Conservation (phyloP, 305 asterid genomes). For the Solanum hybrid region DNA sequence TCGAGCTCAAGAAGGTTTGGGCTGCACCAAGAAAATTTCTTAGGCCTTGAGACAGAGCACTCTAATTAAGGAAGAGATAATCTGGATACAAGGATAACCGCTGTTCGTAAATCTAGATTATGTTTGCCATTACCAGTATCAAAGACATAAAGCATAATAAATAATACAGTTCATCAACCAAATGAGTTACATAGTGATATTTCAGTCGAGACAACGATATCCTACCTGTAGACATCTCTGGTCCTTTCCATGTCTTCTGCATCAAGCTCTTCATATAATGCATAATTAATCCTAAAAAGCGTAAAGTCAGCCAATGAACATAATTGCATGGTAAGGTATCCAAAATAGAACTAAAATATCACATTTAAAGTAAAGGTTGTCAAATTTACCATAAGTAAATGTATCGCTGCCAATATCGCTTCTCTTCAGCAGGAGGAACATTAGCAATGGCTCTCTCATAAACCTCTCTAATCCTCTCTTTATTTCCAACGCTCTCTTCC, state of each 20-base stretch:
- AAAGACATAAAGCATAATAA: background rate
- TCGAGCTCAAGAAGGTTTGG: constrained; percentile 7
- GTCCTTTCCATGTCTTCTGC: background rate
- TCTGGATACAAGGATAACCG: background rate
- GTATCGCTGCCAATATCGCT: background rate
- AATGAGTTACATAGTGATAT: background rate
- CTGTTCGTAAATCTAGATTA: background rate
- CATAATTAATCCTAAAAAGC: constrained; percentile 21
- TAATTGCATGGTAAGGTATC: background rate
- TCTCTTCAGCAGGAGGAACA: background rate
- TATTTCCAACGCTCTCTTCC: background rate
- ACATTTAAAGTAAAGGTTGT: background rate
- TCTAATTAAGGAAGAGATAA: background rate
- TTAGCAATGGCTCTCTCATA: background rate
- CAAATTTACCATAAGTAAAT: constrained; percentile 20
- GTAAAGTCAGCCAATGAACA: constrained; percentile 13
- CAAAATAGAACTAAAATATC: background rate
- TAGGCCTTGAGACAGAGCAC: constrained; percentile 4
- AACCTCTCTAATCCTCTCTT: background rate
- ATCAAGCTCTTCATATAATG: background rate
- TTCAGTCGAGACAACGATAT: background rate
- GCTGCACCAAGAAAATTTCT: constrained; percentile 8
- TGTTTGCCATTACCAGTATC: background rate
- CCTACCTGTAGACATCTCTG: constrained; percentile 24
- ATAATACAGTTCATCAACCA: background rate